Evolutionary conservation across 2,329 filamentous ascomycete genomes (phyloP), one percentile per base, ranked within the genome.

Genomic region (Cercospora zeae-maydis): DNA sequence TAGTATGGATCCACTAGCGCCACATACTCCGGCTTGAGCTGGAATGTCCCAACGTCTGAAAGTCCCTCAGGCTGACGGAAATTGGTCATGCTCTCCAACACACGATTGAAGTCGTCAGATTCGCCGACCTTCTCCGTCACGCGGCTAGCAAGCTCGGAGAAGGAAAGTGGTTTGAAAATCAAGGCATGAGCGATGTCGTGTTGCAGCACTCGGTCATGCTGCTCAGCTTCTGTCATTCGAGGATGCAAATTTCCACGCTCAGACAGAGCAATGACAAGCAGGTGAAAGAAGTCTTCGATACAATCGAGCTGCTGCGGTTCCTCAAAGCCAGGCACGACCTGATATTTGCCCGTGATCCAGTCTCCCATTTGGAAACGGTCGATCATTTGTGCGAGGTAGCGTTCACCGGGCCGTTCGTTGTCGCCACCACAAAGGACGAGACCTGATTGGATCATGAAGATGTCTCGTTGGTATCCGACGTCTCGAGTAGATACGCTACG

Each of bases 121-220:
- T 98, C 95, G 66, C 92, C 88, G 62, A 95, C 88, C 71, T 92
- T 91, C 72, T 99, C 95, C 0, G 92, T 91, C 16, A 99, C 81
- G 67, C 93, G 92, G 70, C 84, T 86, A 53, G 88, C 90, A 60
- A 99, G 88, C 68, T 98, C 95, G 10, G 93, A 96, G 79, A 95
- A 98, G 0, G 93, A 96, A 5, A 99, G 81, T 0, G 95, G 93
- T 77, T 96, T 96, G 82, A 98, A 98, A 80, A 93, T 98, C 30
- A 99, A 82, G 6, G 96, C 91, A 75, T 99, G 96, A 1, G 89
- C 90, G 66, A 99, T 90, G 72, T 99, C 96, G 54, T 92, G 88
- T 61, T 91, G 88, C 78, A 98, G 89, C 10, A 89, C 87, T 54
- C 88, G 80, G 9, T 89, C 76, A 34, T 72, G 70, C 57, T 89